Evolutionary conservation across 768 basidiomycete genomes (phyloP), one percentile per base, ranked within the genome.

Genomic region (Suillus clintonianus): DNA sequence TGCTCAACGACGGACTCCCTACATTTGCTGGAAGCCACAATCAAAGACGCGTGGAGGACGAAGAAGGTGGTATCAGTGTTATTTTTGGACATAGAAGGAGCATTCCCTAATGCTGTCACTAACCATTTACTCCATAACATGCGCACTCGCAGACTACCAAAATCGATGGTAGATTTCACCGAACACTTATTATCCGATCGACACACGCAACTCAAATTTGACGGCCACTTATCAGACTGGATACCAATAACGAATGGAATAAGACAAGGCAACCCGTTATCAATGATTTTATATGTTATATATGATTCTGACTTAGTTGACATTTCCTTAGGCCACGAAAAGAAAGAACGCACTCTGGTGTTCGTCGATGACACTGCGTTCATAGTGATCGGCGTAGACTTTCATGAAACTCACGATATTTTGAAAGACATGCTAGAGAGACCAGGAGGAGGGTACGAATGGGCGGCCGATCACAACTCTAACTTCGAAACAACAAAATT

Each of bases 41-140:
- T 83, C 41, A 77, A 81, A 51, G 69, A 73, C 2, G 76, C 77
- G 0, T 83, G 81, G 82, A 51, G 74, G 0, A 55, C 0, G 50
- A 60, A 6, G 57, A 74, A 79, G 15, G 81, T 82, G 0, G 78
- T 67, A 0, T 73, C 73, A 0, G 68, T 74, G 0, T 74, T 82
- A 0, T 82, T 79, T 68, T 73, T 82, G 1, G 81, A 84, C 64
- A 73, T 83, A 0, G 70, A 81, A 66, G 81, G 76, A 0, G 80
- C 81, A 9, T 83, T 81, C 64, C 81, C 78, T 0, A 82, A 76
- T 63, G 75, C 74, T 1, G 76, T 74, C 10, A 71, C 64, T 0
- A 70, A 73, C 1, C 30, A 65, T 0, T 75, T 82, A 0, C 37
- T 75, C 0, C 74, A 78, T 60, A 74, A 79, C 51, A 62, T 82